Evolutionary conservation across 1,284 basidiomycete genomes (phyloP).

Genomic region (Tetrapyrgos nigripes): DNA sequence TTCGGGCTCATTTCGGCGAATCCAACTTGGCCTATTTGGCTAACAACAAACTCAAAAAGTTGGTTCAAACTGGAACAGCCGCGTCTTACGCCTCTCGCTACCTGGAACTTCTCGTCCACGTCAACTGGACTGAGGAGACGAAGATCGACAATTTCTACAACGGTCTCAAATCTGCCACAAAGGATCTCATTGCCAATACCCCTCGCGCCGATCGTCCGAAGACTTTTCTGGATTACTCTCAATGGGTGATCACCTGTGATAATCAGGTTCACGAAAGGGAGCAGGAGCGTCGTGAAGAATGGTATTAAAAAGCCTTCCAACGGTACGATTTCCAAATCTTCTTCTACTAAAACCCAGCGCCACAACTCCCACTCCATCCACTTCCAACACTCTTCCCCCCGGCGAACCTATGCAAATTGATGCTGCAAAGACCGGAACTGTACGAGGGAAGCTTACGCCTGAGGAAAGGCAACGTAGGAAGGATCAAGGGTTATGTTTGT

Average conservation of each 20-base stretch:
- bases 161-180: not conserved
- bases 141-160: conserved; percentile 27
- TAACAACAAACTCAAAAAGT: conserved; percentile 23
- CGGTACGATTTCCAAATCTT: not conserved
- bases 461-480: not conserved
- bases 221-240: not conserved
- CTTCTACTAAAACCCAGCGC: not conserved
- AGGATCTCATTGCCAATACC: not conserved
- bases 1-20: conserved; percentile 31
- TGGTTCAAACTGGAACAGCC: conserved; percentile 34
- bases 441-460: not conserved
- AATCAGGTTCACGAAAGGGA: not conserved
- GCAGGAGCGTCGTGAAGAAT: not conserved
- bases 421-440: not conserved
- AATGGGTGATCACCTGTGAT: not conserved
- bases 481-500: not conserved
- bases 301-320: not conserved
- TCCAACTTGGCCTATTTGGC: conserved; percentile 28
- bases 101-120: conserved; percentile 26
- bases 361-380: not conserved
- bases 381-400: not conserved
- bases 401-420: not conserved
- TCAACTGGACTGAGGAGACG: conserved; percentile 30
- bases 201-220: not conserved
- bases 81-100: conserved; percentile 28